Evolutionary conservation across 2,329 filamentous ascomycete genomes (phyloP).

Genomic region (Eurotiales sp.): DNA sequence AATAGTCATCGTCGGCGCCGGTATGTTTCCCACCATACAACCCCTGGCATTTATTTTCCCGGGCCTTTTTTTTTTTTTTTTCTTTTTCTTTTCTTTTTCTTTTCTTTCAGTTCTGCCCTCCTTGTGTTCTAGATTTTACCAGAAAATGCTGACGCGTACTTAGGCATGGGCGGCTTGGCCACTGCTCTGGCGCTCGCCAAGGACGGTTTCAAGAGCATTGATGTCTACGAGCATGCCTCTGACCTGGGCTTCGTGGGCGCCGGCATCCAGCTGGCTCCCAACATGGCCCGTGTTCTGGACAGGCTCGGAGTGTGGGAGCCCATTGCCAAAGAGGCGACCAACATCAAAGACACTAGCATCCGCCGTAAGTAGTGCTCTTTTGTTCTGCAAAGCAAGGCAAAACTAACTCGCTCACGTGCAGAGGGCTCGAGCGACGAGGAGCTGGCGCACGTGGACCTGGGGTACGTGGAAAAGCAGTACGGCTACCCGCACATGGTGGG

Average conservation of each 20-base stretch:
- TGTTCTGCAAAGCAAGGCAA: background rate
- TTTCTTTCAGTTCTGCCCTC: too few species aligned
- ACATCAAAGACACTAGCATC: slow-evolving; percentile 69
- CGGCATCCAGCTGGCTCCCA: slow-evolving; percentile 79
- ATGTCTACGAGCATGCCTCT: slow-evolving; percentile 70
- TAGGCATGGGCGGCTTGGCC: slow-evolving; percentile 75
- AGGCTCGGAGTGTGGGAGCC: slow-evolving; percentile 67
- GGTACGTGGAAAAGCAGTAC: slow-evolving; percentile 64
- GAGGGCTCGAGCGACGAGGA: slow-evolving; percentile 67
- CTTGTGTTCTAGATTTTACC: too few species aligned
- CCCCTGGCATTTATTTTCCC: too few species aligned
- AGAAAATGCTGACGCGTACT: background rate
- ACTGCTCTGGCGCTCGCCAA: slow-evolving; percentile 69
- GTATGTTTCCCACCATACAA: slow-evolving; percentile 27
- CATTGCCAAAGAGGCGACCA: slow-evolving; percentile 68
- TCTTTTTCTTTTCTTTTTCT: too few species aligned
- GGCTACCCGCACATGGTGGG: slow-evolving; percentile 76
- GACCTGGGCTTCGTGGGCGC: slow-evolving; percentile 78
- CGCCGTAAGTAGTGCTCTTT: slow-evolving; percentile 47
- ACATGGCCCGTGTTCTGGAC: slow-evolving; percentile 74
- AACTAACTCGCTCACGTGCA: slow-evolving; percentile 21
- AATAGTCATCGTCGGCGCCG: slow-evolving; percentile 49
- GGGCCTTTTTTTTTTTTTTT: too few species aligned
- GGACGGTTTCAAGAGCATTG: slow-evolving; percentile 69
- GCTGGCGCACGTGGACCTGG: slow-evolving; percentile 66